Evolutionary conservation across 2,329 filamentous ascomycete species (phyloP).

Genomic region (Cladosporium oxysporum): DNA sequence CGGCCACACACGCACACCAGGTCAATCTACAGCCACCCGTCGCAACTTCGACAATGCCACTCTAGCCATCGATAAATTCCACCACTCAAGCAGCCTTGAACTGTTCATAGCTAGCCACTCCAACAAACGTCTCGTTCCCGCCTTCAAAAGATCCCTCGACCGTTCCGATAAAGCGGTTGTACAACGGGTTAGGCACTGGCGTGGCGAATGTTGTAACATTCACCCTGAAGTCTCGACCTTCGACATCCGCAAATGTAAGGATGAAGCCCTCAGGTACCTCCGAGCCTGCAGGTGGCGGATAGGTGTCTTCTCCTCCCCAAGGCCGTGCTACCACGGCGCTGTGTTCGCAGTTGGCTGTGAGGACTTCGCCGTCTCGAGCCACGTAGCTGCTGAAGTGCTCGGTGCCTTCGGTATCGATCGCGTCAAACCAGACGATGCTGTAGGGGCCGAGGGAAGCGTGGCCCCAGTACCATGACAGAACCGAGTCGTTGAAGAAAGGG

Average conservation of each 20-base stretch:
- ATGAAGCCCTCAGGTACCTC: constrained; percentile 12
- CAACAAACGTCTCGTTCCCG: background rate
- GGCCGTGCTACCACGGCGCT: constrained; percentile 11
- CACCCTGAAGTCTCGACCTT: constrained; percentile 16
- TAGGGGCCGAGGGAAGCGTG: constrained; percentile 46
- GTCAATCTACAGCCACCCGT: background rate
- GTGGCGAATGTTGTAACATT: constrained; percentile 7
- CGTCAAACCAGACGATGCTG: constrained; percentile 49
- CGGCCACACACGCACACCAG: background rate
- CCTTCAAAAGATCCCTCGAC: background rate
- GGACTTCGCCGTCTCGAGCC: constrained; percentile 6
- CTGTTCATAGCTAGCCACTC: background rate
- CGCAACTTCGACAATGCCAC: background rate
- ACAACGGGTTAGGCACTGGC: background rate
- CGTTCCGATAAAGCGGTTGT: background rate
- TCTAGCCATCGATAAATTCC: background rate
- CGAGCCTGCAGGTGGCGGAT: constrained; percentile 3
- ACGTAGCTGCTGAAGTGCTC: constrained; percentile 16
- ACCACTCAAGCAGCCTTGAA: background rate
- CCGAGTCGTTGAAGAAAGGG: constrained; percentile 34
- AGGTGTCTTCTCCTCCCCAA: constrained; percentile 10
- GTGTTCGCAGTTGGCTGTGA: constrained; percentile 1
- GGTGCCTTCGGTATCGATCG: background rate
- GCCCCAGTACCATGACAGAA: constrained; percentile 44
- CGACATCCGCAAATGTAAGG: constrained; percentile 17